phyloP scores from a whole-genome alignment of 306 rosid species.

The Prunus mongolica region DNA sequence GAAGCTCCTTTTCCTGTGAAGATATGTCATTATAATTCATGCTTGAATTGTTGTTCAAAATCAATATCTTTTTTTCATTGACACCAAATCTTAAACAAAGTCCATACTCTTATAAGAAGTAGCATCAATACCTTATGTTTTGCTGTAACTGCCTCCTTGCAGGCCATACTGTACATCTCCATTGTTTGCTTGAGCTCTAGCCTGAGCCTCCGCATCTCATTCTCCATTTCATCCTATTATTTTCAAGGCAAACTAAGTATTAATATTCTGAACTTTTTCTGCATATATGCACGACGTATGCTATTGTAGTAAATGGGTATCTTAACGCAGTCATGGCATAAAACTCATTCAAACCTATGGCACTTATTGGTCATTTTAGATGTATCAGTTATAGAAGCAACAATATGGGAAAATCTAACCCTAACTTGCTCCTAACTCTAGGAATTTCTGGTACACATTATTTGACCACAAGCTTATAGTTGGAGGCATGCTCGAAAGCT shows the following conservation, averaged over 20 bases:
- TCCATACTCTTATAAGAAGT: background rate
- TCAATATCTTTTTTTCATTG: background rate
- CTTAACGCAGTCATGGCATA: background rate
- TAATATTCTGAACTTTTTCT: background rate
- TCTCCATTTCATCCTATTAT: conserved; percentile 66
- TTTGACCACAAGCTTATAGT: background rate
- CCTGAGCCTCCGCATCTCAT: conserved; percentile 79
- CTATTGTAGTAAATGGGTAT: background rate
- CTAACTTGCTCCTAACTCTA: background rate
- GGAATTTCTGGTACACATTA: background rate
- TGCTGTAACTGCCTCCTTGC: conserved; percentile 72
- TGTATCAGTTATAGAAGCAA: no score
- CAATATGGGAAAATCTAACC: background rate
- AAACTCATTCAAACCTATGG: background rate
- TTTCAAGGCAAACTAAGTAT: conserved; percentile 4
- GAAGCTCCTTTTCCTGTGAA: conserved; percentile 59
- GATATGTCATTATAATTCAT: background rate
- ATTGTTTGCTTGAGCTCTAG: conserved; percentile 83
- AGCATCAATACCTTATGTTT: conserved; percentile 50
- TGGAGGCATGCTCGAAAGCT: background rate
- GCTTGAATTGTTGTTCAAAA: background rate
- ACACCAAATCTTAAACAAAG: background rate
- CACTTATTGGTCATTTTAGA: background rate
- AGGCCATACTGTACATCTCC: conserved; percentile 87
- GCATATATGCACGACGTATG: background rate